Percentiles rank a stretch among this genome's conserved stretches.
phyloP scores from a whole-genome alignment of 768 basidiomycete species.

The Tulasnella sp. region DNA sequence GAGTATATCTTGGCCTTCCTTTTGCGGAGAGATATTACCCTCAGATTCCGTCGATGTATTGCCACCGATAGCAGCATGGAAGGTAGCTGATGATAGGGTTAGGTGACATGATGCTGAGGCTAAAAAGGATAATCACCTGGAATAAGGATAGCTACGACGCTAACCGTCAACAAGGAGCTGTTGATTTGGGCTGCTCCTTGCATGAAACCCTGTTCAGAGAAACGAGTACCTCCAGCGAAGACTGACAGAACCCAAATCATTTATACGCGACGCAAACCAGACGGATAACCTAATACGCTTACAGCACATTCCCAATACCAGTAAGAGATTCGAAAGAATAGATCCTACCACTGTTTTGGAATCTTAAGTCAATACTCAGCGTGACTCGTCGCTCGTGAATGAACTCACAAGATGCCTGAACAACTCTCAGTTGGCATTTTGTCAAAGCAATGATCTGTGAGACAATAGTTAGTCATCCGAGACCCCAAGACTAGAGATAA shows the following conservation, averaged over 20 bases:
- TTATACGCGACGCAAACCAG: not conserved
- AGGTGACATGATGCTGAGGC: not conserved
- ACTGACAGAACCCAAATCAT: constrained; percentile 22
- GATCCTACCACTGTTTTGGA: constrained; percentile 56
- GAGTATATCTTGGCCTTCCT: constrained; percentile 39
- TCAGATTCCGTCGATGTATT: constrained; percentile 14
- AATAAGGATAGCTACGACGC: constrained; percentile 65
- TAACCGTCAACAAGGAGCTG: constrained; percentile 60
- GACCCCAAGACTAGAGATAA: not conserved
- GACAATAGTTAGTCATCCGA: not conserved
- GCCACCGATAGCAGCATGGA: constrained; percentile 43
- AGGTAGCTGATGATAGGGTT: constrained; percentile 39
- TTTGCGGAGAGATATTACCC: constrained; percentile 21
- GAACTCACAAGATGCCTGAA: constrained; percentile 56
- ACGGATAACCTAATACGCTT: not conserved
- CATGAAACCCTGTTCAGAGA: constrained; percentile 69
- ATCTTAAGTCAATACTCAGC: not conserved
- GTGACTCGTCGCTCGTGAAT: not conserved
- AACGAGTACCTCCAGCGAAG: constrained; percentile 68
- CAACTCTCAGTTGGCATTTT: constrained; percentile 70
- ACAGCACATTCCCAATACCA: constrained; percentile 78
- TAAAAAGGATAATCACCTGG: constrained; percentile 29
- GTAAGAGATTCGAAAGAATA: constrained; percentile 57
- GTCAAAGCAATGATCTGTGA: constrained; percentile 58
- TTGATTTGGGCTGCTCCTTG: constrained; percentile 62